Evolutionary conservation across 1,139 yeast genomes (phyloP).

Genomic region (Nakaseomyces nivariensis): DNA sequence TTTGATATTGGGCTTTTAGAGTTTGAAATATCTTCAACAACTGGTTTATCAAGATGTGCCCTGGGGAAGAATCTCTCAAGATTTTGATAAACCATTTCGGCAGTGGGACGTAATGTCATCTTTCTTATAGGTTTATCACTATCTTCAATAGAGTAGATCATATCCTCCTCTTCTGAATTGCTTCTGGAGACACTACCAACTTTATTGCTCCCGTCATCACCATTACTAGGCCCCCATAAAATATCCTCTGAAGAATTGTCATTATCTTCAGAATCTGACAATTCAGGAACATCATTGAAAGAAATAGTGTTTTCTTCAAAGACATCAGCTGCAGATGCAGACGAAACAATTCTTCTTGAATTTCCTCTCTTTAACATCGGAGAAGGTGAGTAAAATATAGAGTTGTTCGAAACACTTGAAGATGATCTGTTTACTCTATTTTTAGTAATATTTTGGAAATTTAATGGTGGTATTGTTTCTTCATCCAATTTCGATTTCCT

Average conservation of each 20-base stretch:
- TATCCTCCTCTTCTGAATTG: constrained; percentile 11
- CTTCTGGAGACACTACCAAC: constrained; percentile 1
- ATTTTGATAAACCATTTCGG: constrained; percentile 86
- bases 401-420: constrained; percentile 19
- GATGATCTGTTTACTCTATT: constrained; percentile 19
- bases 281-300: constrained; percentile 62
- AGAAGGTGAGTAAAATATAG: constrained; percentile 29
- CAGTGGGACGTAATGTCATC: constrained; percentile 80
- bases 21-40: constrained; percentile 61
- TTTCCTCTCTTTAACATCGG: constrained; percentile 47
- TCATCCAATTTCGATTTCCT: constrained; percentile 12
- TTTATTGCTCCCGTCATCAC: not conserved
- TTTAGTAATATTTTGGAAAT: constrained; percentile 6
- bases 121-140: constrained; percentile 26
- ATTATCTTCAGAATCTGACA: constrained; percentile 38
- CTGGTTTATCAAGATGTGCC: constrained; percentile 87
- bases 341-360: constrained; percentile 36
- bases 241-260: constrained; percentile 14
- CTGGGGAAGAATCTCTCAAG: constrained; percentile 87
- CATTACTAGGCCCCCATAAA: constrained; percentile 9
- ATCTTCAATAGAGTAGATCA: constrained; percentile 6
- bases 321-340: constrained; percentile 37
- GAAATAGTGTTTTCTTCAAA: constrained; percentile 59
- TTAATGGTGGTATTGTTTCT: constrained; percentile 9
- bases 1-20: constrained; percentile 42